Base-by-base conservation (phyloP, 2,329 filamentous ascomycete species). In the Sporothrix variecibatus region DNA sequence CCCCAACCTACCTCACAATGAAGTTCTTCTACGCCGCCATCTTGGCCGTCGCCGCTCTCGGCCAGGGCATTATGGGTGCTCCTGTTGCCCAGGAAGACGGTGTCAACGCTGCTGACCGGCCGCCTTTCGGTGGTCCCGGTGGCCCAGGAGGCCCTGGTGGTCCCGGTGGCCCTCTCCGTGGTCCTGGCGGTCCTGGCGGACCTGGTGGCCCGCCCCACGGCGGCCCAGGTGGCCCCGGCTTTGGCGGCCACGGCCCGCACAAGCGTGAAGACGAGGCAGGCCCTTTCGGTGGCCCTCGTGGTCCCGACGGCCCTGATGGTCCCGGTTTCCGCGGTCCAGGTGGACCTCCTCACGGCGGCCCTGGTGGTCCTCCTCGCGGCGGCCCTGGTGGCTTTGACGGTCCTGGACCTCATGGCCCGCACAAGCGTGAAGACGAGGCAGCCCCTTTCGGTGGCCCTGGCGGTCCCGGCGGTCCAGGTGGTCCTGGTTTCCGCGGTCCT, bases 21-120 rank as follows among this genome's bases (percentile, higher is more conserved):
- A 53, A 53, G 28, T 53, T 70, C 67, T 40, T 70, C 17, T 70
- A 70, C 46, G 67, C 46, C 20, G 67, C 70, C 70, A 69, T 74
- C 17, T 15, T 67, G 34, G 53, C 31, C 2, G 23, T 51, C 28
- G 46, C 67, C 28, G 67, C 67, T 4, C 67, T 68, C 40, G 64
- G 64, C 43, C 64, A 68, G 26, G 64, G 64, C 40, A 68, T 46
- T 23, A 23, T 68, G 15, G 64, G 38, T 11, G 23, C 23, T 7
- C 64, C 64, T 31, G 43, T 34, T 5, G 64, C n/a, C 26, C 31
- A 43, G 62, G 64, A 46, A 4, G 40, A 68, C 15, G 58, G 58
- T 15, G 28, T 68, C 12, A 49, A 46, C 64, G 26, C 8, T 40
- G 34, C 23, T 9, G 43, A 8, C n/a, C 64, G 38, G 12, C 64